These are phyloP conservation scores for Hypomontagnella monticulosa DNA, from an alignment of 495 filamentous ascomycete species.

Conservation along the genomic window DNA sequence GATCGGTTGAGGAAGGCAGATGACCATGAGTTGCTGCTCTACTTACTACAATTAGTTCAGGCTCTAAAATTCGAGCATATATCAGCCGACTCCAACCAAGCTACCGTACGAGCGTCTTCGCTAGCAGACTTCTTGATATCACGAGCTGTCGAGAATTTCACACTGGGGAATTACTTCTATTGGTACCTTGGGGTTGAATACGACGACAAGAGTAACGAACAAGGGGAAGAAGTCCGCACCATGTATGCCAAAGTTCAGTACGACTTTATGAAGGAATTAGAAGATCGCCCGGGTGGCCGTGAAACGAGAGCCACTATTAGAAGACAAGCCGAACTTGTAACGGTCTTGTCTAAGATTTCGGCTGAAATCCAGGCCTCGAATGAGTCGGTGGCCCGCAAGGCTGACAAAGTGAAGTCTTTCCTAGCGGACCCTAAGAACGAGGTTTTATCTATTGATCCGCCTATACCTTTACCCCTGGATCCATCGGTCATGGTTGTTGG, in stretches of 20 bases:
- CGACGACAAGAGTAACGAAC: slow-evolving; percentile 80
- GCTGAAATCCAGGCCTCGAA: slow-evolving; percentile 86
- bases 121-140: slow-evolving; percentile 89
- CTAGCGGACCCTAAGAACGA: slow-evolving; percentile 92
- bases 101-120: slow-evolving; percentile 81
- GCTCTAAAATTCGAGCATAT: slow-evolving; percentile 95
- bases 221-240: slow-evolving; percentile 74
- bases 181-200: slow-evolving; percentile 98
- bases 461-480: slow-evolving; percentile 88
- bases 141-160: slow-evolving; percentile 83
- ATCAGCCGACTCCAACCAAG: slow-evolving; percentile 64
- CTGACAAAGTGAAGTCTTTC: slow-evolving; percentile 81
- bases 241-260: slow-evolving; percentile 92
- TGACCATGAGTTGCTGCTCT: slow-evolving; percentile 91
- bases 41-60: slow-evolving; percentile 94
- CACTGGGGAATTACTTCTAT: slow-evolving; percentile 92
- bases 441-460: slow-evolving; percentile 80
- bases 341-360: slow-evolving; percentile 86
- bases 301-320: slow-evolving; percentile 79
- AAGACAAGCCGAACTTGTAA: slow-evolving; percentile 89
- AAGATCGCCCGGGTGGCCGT: slow-evolving; percentile 66
- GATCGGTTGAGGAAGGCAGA: slow-evolving; percentile 90
- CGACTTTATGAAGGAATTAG: slow-evolving; percentile 91
- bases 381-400: slow-evolving; percentile 79
- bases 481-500: slow-evolving; percentile 81